phyloP scores from a whole-genome alignment of 345 rosid genomes.

The Linum tenue region DNA sequence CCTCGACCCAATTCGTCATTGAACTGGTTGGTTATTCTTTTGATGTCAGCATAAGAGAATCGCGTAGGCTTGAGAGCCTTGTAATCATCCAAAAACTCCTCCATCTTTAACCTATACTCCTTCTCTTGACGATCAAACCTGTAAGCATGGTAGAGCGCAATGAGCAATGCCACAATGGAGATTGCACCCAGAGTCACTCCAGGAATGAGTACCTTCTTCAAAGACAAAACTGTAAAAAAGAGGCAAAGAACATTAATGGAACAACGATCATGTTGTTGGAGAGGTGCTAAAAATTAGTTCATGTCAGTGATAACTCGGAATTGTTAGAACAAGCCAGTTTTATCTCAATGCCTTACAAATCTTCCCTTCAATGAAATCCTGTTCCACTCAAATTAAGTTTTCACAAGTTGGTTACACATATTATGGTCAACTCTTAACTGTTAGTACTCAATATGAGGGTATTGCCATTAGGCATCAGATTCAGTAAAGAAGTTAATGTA shows the following conservation, averaged over 20 bases:
- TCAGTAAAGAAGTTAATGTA: too few species aligned
- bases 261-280: neutral
- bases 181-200: constrained; percentile 1
- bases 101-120: constrained; percentile 8
- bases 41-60: constrained; percentile 11
- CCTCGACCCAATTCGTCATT: constrained; percentile 18
- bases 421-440: too few species aligned
- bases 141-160: neutral
- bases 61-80: constrained; percentile 20
- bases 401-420: too few species aligned
- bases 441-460: too few species aligned
- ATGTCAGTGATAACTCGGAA: neutral
- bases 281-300: neutral
- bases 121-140: constrained; percentile 8
- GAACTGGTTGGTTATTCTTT: constrained; percentile 18
- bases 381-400: too few species aligned
- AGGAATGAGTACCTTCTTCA: constrained; percentile 2
- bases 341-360: neutral
- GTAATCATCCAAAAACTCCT: constrained; percentile 20
- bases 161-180: neutral
- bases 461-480: too few species aligned
- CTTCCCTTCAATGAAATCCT: neutral
- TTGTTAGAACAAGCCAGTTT: neutral
- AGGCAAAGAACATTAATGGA: constrained; percentile 7
- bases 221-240: neutral